Percentiles rank a stretch among this genome's conserved stretches.
These are phyloP conservation scores for Rhodotorula sp. DNA, from an alignment of 1,284 basidiomycete genomes.

Conservation along the genomic window DNA sequence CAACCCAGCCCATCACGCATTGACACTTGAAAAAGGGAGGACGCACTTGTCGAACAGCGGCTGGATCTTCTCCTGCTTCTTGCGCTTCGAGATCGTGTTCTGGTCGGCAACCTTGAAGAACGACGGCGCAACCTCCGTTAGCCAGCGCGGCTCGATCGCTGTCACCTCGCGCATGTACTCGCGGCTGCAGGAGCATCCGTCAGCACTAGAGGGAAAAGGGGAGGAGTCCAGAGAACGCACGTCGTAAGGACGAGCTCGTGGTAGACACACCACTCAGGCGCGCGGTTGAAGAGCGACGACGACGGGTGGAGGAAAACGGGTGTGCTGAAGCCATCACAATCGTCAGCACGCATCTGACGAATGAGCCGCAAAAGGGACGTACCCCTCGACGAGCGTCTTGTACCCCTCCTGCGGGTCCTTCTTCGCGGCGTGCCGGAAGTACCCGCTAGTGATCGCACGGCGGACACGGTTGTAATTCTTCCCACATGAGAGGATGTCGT, in stretches of 20 bases:
- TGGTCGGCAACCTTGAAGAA: conserved; percentile 97
- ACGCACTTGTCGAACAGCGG: conserved; percentile 76
- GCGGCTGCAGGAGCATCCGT: conserved; percentile 16
- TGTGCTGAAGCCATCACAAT: conserved; percentile 54
- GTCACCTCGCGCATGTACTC: conserved; percentile 98
- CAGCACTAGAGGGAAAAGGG: not conserved
- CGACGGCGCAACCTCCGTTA: conserved; percentile 94
- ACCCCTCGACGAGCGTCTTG: conserved; percentile 93
- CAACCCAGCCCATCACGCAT: too few species aligned
- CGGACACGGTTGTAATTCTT: conserved; percentile 91
- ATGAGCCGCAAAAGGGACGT: conserved; percentile 9
- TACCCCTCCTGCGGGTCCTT: conserved; percentile 74
- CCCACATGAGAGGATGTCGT: conserved; percentile 89
- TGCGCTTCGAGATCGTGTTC: conserved; percentile 94
- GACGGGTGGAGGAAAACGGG: conserved; percentile 98
- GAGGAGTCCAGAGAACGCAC: conserved; percentile 5
- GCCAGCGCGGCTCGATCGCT: conserved; percentile 97
- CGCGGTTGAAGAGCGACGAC: conserved; percentile 93
- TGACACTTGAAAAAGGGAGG: conserved; percentile 5
- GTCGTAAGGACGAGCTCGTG: conserved; percentile 60
- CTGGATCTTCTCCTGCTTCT: conserved; percentile 96
- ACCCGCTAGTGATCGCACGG: conserved; percentile 94
- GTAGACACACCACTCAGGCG: conserved; percentile 76
- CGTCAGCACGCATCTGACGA: not conserved
- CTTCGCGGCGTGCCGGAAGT: conserved; percentile 94